Base-by-base conservation (phyloP, 441 rosid species). In the Raphanus hybrid region DNA sequence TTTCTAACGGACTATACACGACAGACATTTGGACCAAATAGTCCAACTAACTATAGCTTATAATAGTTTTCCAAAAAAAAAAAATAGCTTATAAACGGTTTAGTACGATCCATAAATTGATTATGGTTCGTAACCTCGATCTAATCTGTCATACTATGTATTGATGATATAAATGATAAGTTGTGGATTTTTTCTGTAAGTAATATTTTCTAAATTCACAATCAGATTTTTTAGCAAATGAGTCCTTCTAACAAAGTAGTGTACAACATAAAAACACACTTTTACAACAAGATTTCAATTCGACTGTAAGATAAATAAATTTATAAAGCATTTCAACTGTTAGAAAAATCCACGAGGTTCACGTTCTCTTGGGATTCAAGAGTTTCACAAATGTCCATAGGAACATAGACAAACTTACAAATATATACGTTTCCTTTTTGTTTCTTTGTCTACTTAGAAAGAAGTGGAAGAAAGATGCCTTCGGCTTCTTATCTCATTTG, bases 401-500 rank as follows among this genome's bases (percentile, higher is more conserved):
- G 18, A 37, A 63, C 69, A 10, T 11, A 54, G n/a, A 12, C 50
- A 52, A 52, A 16, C 45, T 50, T 15, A 6, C 48, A 54, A 12
- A 52, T 1, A 29, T 1, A 27, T 3, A 34, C 9, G 11, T 20
- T 20, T 64, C 15, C 18, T 27, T 64, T 54, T 14, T 62, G 59
- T 35, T 59, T 59, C 15, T 59, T 58, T 59, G 35, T 59, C 34
- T 59, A 32, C 14, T 59, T 54, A 12, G 18, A 69, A 45, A 70
- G 34, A 41, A 70, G 5, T 39, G 8, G 12, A 48, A 73, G 70
- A 70, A 70, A 79, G 52, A 70, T 64, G 79, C 79, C 82, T 79
- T 79, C 59, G 79, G 82, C 79, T 45, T 70, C 79, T 64, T 70
- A 8, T 70, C 73, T 52, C 68, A 70, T 65, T 45, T 48, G 23